Evolutionary conservation across 2,329 filamentous ascomycete genomes (phyloP), one percentile per base, ranked within the genome.

Genomic region (Ophiostoma sp.): DNA sequence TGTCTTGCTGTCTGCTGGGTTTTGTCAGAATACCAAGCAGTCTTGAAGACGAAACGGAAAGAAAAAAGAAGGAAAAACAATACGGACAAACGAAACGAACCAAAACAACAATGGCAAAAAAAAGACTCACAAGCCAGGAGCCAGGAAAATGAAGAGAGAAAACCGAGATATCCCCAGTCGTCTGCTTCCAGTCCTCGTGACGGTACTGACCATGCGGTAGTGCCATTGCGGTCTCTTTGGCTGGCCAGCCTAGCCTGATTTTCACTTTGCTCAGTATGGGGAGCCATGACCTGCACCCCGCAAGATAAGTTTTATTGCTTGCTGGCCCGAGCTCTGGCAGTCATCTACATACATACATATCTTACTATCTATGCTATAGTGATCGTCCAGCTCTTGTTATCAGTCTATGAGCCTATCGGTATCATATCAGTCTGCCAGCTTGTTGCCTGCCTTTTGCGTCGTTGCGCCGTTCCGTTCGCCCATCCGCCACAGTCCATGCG

Each of bases 81-180:
- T 41, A 41, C 39, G 15, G 39, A 31, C 48, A 10, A 23, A 52
- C 6, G n/a, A 23, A 23, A 27, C n/a, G 15, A 20, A n/a, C 17
- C 17, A 17, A 20, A 7, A 20, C 5, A 48, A 7, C 17, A 48
- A 44, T 20, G 17, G 17, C 6, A 7, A 48, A 20, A 8, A 48
- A 2, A 8, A n/a, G 6, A n/a, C 4, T 31, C 44, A 48, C 44
- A 48, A 48, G 17, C 17, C 44, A 48, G 1, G 8, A n/a, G 17
- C 6, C 17, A 31, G 10, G 10, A 57, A 27, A 13, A 27, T 27
- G 10, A 13, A 23, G 10, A 57, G 23, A 57, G 52, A 31, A 27
- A 57, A 11, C 52, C 52, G 52, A 57, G n/a, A 31, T 57, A 57
- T 57, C 52, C 52, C 52, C 52, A n/a, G 52, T 57, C 52, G 52